Evolutionary conservation across 176 grass and related monocot species (phyloP), one percentile per base, ranked within the genome.

Genomic region (Bothriochloa decipiens): DNA sequence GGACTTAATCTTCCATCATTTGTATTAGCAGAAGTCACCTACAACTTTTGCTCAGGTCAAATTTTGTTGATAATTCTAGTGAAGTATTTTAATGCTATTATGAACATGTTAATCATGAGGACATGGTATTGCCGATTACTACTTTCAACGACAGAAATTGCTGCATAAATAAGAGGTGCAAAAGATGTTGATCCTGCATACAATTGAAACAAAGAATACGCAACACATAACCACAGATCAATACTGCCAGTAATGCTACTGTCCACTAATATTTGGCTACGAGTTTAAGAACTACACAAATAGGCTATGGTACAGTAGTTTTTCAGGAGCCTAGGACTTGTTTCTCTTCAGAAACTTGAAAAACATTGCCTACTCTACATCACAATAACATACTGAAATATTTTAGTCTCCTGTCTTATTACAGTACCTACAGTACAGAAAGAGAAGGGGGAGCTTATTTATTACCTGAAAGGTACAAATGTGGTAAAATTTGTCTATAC

Each of bases 61-160:
- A 70, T 33, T 28, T 28, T 36, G 67, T 26, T 84, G 70, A 78
- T 65, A 58, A 37, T 65, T 55, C 11, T 28, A 81, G 18, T 25
- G 3, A 72, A 85, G 11, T 70, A 84, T 87, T 60, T 67, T 49
- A 4, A 57, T 87, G 22, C 36, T 84, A 53, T 62, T 67, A 77
- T 50, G 62, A 58, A 81, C 60, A 58, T 16, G 68, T 79, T 84
- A 81, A 97, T 97, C 74, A 97, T 90, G 17, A 97, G 95, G 65
- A 95, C 92, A 90, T 95, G 95, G 95, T 95, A 95, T 27, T 97
- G 95, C 79, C 82, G 90, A 69, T 94, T 94, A 89, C 85, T 93
- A 47, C 36, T 95, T 91, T 95, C 80, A 39, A 97, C 95, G 61
- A 91, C 81, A 73, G 88, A 91, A 83, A 97, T 93, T 2, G 91